Conservation (phyloP, 495 filamentous ascomycete species). For the Penicillium daleae region DNA sequence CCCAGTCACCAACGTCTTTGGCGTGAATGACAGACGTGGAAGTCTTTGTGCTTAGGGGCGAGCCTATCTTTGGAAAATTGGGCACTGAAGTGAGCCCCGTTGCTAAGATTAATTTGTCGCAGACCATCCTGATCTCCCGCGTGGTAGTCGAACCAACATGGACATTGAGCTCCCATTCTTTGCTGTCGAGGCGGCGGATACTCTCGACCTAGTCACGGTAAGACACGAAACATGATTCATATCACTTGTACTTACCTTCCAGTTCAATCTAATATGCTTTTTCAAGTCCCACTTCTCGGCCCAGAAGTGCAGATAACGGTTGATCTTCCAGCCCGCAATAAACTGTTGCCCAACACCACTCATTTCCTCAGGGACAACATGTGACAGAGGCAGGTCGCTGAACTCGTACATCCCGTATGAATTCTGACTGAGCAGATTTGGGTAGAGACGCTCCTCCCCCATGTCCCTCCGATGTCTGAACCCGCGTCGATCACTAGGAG, state of each 20-base stretch:
- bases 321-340: constrained; percentile 65
- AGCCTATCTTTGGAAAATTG: constrained; percentile 45
- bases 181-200: constrained; percentile 30
- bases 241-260: constrained; percentile 44
- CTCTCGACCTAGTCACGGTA: constrained; percentile 25
- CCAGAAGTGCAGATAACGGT: constrained; percentile 64
- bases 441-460: constrained; percentile 63
- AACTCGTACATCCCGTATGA: constrained; percentile 44
- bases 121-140: constrained; percentile 34
- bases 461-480: constrained; percentile 64
- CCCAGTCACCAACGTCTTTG: constrained; percentile 38
- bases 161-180: constrained; percentile 34
- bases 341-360: constrained; percentile 54
- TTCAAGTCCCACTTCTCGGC: constrained; percentile 59
- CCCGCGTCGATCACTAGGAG: constrained; percentile 53
- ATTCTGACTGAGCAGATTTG: constrained; percentile 44
- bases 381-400: constrained; percentile 63
- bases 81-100: constrained; percentile 66
- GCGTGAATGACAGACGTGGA: constrained; percentile 44
- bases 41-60: neutral
- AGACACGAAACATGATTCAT: neutral
- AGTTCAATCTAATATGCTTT: constrained; percentile 54
- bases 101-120: constrained; percentile 66
- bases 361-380: constrained; percentile 27
- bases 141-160: neutral